Evolutionary conservation across 805 yeast species (phyloP).

Genomic region (Cyberlindnera subsufficiens): DNA sequence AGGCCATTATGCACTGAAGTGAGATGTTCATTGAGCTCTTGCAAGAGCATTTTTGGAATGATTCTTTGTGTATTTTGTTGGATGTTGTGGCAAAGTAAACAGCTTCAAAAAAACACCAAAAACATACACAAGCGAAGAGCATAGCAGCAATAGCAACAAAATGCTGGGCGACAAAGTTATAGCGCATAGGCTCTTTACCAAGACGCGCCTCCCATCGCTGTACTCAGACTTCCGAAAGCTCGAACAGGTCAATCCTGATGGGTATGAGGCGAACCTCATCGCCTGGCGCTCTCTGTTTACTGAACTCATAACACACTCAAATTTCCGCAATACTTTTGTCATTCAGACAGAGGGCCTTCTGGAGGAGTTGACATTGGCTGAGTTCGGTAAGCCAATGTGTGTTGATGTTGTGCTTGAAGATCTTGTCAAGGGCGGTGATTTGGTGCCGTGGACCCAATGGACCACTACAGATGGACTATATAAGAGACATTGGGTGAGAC

Average conservation of each 20-base stretch:
- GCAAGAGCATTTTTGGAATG: too few relatives aligned
- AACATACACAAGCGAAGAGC: background rate
- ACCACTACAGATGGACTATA: constrained; percentile 15
- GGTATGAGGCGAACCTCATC: constrained; percentile 32
- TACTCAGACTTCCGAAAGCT: constrained; percentile 33
- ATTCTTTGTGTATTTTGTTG: background rate
- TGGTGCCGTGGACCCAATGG: constrained; percentile 24
- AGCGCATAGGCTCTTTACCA: constrained; percentile 22
- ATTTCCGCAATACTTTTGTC: constrained; percentile 15
- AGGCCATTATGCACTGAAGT: background rate
- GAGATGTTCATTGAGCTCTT: background rate
- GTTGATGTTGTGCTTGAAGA: constrained; percentile 30
- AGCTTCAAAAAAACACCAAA: background rate
- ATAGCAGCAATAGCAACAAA: background rate
- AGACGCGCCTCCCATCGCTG: constrained; percentile 32
- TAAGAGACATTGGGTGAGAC: constrained; percentile 19
- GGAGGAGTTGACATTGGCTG: constrained; percentile 22
- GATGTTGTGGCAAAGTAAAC: background rate
- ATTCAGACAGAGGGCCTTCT: constrained; percentile 23
- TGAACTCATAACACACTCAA: constrained; percentile 9
- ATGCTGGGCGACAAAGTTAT: constrained; percentile 15
- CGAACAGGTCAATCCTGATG: constrained; percentile 33
- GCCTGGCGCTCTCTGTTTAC: constrained; percentile 31
- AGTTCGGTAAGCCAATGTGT: constrained; percentile 30
- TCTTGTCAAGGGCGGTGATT: constrained; percentile 23